Evolutionary conservation across 139 green algal species (phyloP).

Genomic region (Ettlia oleoabundans): DNA sequence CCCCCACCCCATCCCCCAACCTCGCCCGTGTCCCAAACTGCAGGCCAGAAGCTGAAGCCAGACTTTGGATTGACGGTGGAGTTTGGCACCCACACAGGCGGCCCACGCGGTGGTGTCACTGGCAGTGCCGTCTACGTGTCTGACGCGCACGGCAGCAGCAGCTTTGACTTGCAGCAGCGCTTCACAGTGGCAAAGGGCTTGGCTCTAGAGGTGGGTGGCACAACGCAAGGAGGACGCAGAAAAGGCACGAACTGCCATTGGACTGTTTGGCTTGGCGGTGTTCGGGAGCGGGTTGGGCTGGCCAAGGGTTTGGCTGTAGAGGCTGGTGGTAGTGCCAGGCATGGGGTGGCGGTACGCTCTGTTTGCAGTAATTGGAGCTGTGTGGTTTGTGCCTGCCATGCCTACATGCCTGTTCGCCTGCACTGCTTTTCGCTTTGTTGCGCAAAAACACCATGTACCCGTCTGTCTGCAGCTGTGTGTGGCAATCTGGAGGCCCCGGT

Average conservation of each 20-base stretch:
- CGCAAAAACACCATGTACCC: too few species aligned
- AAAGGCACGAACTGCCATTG: too few species aligned
- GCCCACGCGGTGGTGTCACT: slow-evolving; percentile 9
- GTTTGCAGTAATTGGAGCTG: not conserved
- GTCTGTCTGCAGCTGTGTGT: not conserved
- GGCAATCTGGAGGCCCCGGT: not conserved
- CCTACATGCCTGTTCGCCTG: too few species aligned
- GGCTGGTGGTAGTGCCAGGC: too few species aligned
- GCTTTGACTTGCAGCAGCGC: slow-evolving; percentile 44
- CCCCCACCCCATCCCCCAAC: not conserved
- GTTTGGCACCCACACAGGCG: slow-evolving; percentile 6
- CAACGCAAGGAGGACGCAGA: not conserved
- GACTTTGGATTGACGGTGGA: slow-evolving; percentile 26
- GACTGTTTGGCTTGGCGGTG: not conserved
- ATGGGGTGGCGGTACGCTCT: not conserved
- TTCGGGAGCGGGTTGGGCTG: not conserved
- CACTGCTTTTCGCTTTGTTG: too few species aligned
- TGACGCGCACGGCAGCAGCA: not conserved
- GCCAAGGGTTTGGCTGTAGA: too few species aligned
- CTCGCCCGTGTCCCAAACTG: not conserved
- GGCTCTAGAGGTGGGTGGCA: slow-evolving; percentile 32
- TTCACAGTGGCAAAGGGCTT: slow-evolving; percentile 41
- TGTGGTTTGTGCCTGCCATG: not conserved
- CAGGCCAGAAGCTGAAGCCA: not conserved
- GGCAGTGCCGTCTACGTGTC: slow-evolving; percentile 15